Evolutionary conservation across 140 eudicot species (phyloP).

Genomic region (Anethum foeniculum): DNA sequence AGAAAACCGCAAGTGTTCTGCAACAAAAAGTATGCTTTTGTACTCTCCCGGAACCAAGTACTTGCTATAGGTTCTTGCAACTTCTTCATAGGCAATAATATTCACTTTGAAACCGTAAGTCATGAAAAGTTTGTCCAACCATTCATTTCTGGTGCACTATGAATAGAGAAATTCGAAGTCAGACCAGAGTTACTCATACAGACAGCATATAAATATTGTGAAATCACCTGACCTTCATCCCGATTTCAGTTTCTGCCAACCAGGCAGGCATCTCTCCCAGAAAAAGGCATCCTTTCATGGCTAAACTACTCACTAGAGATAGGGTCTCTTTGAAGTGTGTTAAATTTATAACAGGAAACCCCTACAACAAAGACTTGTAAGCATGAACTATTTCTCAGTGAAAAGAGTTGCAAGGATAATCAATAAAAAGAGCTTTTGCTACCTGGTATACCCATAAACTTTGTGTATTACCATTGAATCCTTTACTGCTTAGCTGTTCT

Average conservation of each 20-base stretch:
- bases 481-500: conserved; percentile 58
- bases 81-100: conserved; percentile 45
- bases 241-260: conserved; percentile 46
- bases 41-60: conserved; percentile 23
- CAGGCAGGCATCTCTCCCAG: conserved; percentile 76
- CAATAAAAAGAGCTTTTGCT: conserved; percentile 10
- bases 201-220: neutral
- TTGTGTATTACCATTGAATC: conserved; percentile 66
- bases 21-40: conserved; percentile 47
- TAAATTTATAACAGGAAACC: conserved; percentile 56
- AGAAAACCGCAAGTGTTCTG: conserved; percentile 78
- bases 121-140: conserved; percentile 71
- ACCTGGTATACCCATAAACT: conserved; percentile 89
- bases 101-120: conserved; percentile 64
- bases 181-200: neutral
- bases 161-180: neutral
- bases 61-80: conserved; percentile 40
- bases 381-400: neutral
- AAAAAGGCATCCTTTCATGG: conserved; percentile 68
- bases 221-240: conserved; percentile 39
- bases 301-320: conserved; percentile 43
- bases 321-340: conserved; percentile 49
- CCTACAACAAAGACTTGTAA: conserved; percentile 31
- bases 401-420: neutral
- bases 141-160: conserved; percentile 34